These are phyloP conservation scores for Collybia sp. DNA, from an alignment of 768 basidiomycete species.

Conservation along the genomic window DNA sequence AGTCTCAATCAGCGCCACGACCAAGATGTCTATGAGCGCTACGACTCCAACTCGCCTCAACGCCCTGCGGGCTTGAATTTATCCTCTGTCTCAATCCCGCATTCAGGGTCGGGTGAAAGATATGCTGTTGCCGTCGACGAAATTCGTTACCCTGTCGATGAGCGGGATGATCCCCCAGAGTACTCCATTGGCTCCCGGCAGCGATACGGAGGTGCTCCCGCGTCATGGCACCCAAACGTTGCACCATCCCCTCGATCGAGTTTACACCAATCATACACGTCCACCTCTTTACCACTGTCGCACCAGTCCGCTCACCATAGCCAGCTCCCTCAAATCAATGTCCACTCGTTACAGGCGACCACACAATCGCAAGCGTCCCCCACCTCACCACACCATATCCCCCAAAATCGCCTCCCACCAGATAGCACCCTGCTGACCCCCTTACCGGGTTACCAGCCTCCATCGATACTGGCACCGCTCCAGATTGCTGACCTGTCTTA, in stretches of 20 bases:
- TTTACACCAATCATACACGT: slow-evolving; percentile 16
- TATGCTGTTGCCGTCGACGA: slow-evolving; percentile 25
- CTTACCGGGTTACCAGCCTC: slow-evolving; percentile 51
- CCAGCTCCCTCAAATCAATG: slow-evolving; percentile 24
- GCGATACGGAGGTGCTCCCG: slow-evolving; percentile 22
- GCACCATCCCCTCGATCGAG: slow-evolving; percentile 15
- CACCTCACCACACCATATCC: slow-evolving; percentile 15
- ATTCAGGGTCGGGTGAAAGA: slow-evolving; percentile 20
- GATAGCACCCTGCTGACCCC: slow-evolving; percentile 71
- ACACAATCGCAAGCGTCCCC: slow-evolving; percentile 19
- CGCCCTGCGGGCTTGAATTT: slow-evolving; percentile 20
- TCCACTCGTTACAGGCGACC: slow-evolving; percentile 9
- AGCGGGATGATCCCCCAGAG: slow-evolving; percentile 21
- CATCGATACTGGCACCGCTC: slow-evolving; percentile 30
- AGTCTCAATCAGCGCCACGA: slow-evolving; percentile 25
- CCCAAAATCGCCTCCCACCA: slow-evolving; percentile 44
- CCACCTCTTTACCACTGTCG: slow-evolving; percentile 21
- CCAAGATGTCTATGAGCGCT: slow-evolving; percentile 25
- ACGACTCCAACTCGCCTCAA: slow-evolving; percentile 18
- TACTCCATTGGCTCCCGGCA: slow-evolving; percentile 18
- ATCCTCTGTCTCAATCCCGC: slow-evolving; percentile 20
- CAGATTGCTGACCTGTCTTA: slow-evolving; percentile 20
- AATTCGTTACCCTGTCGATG: slow-evolving; percentile 24
- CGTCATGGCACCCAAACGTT: slow-evolving; percentile 30
- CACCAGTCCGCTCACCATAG: slow-evolving; percentile 16